Evolutionary conservation across 768 basidiomycete species (phyloP), one percentile per base, ranked within the genome.

Genomic region (Paxillus rubicundulus): DNA sequence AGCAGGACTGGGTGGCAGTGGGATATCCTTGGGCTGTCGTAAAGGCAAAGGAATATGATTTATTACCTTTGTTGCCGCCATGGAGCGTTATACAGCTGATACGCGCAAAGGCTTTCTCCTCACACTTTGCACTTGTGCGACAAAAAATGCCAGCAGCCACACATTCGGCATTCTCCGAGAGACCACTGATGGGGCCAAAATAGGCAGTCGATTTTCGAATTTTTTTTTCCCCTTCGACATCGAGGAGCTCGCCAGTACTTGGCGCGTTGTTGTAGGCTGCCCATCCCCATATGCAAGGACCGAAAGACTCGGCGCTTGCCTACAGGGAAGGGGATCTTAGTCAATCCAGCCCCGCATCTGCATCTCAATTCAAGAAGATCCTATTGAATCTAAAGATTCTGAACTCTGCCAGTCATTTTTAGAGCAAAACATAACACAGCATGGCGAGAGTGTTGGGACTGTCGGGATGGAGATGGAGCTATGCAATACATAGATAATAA

Each of bases 1-100:
- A 14, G 49, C 36, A 14, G 72, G 61, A 47, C 62, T 70, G 42
- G 65, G 56, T 45, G 72, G 69, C 16, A 70, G 55, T 12, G 67
- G 64, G 21, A 66, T 66, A 50, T 74, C 65, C 50, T 72, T 70
- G 33, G 72, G 66, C 54, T 72, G 70, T 56, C 72, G 72, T 38
- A 73, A 70, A 14, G 40, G 28, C 36, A 58, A 51, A 48, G 57
- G 50, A 48, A 50, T 51, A 41, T 55, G 50, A 38, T 56, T 52
- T 32, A 56, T 51, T 46, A 55, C 57, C 54, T 51, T 56, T 21
- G 39, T 54, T 37, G 54, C 54, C 34, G 57, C 57, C 57, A 58
- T 58, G 50, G 39, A 34, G 47, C 37, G 52, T 30, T 30, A 30
- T 30, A 30, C 6, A 17, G 38, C 38, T 24, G 20, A 41, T 55